These are phyloP conservation scores for Lippia alba DNA, from an alignment of 305 asterid genomes.

Conservation along the genomic window DNA sequence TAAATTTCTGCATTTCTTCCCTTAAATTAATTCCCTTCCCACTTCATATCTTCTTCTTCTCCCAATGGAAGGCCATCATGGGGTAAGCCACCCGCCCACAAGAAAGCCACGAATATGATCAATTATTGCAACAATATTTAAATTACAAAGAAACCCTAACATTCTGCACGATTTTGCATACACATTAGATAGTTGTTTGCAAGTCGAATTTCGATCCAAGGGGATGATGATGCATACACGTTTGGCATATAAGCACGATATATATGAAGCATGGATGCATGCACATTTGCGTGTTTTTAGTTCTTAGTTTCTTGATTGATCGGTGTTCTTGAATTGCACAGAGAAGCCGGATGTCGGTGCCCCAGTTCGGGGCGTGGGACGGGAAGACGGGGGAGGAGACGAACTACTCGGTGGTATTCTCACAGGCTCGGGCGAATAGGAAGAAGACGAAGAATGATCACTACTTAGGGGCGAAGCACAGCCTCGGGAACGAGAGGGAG, in stretches of 20 bases:
- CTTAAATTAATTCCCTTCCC: slow-evolving; percentile 1
- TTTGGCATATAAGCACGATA: too few species aligned
- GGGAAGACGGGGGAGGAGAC: slow-evolving; percentile 43
- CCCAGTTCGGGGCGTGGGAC: slow-evolving; percentile 70
- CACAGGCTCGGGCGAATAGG: slow-evolving; percentile 50
- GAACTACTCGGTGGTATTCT: slow-evolving; percentile 48
- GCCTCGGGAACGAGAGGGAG: slow-evolving; percentile 54
- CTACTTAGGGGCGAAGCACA: slow-evolving; percentile 24
- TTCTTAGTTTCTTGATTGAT: too few species aligned
- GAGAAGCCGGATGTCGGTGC: slow-evolving; percentile 45
- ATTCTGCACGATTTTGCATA: too few species aligned
- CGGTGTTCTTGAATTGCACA: slow-evolving; percentile 5
- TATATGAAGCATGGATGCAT: neutral
- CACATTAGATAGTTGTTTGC: too few species aligned
- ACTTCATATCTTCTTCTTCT: slow-evolving; percentile 19
- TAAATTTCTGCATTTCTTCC: slow-evolving; percentile 10
- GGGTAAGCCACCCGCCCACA: slow-evolving; percentile 26
- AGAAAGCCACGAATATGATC: neutral
- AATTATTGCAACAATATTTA: too few species aligned
- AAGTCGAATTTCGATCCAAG: slow-evolving; percentile 31
- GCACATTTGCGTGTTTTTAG: too few species aligned
- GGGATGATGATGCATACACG: slow-evolving; percentile 30
- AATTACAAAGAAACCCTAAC: too few species aligned
- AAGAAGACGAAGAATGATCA: slow-evolving; percentile 43
- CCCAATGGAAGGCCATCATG: slow-evolving; percentile 36